Percentiles rank a stretch among this genome's conserved stretches.
phyloP scores from a whole-genome alignment of 1,284 basidiomycete genomes.

The Naganishia liquefaciens region DNA sequence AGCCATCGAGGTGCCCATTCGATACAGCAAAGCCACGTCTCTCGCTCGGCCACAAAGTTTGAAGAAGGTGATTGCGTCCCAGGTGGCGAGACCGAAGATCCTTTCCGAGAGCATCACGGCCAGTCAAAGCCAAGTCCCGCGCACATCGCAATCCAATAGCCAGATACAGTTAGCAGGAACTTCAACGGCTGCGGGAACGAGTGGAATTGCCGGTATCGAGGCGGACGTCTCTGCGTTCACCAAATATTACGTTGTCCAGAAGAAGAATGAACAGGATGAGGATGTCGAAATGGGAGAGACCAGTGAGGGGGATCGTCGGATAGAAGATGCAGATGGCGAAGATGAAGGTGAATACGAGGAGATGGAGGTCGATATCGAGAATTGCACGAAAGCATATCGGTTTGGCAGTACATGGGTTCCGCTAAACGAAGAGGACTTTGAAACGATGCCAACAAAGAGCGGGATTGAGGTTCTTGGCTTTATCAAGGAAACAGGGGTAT shows the following conservation, averaged over 20 bases:
- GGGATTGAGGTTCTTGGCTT: slow-evolving; percentile 89
- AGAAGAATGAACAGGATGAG: slow-evolving; percentile 33
- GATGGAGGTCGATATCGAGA: slow-evolving; percentile 68
- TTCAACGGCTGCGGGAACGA: slow-evolving; percentile 28
- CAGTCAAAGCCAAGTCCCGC: slow-evolving; percentile 32
- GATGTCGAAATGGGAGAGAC: slow-evolving; percentile 45
- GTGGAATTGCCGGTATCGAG: slow-evolving; percentile 46
- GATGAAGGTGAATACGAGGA: slow-evolving; percentile 46
- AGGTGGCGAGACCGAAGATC: slow-evolving; percentile 27
- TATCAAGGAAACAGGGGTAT: slow-evolving; percentile 57
- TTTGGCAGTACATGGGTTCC: slow-evolving; percentile 88
- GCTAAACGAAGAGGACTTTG: slow-evolving; percentile 75
- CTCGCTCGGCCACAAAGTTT: slow-evolving; percentile 70
- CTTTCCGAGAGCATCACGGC: slow-evolving; percentile 38
- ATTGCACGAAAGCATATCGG: slow-evolving; percentile 74
- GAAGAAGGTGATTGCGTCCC: slow-evolving; percentile 65
- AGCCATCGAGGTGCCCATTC: slow-evolving; percentile 73
- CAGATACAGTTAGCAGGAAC: slow-evolving; percentile 1
- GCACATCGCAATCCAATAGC: slow-evolving; percentile 3
- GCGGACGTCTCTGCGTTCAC: slow-evolving; percentile 49
- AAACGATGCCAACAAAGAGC: slow-evolving; percentile 67
- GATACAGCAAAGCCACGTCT: slow-evolving; percentile 80
- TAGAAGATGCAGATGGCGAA: slow-evolving; percentile 58
- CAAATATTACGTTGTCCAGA: slow-evolving; percentile 47
- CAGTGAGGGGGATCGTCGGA: slow-evolving; percentile 57